Evolutionary conservation across 306 rosid species (phyloP).

Genomic region (Pueraria montana): DNA sequence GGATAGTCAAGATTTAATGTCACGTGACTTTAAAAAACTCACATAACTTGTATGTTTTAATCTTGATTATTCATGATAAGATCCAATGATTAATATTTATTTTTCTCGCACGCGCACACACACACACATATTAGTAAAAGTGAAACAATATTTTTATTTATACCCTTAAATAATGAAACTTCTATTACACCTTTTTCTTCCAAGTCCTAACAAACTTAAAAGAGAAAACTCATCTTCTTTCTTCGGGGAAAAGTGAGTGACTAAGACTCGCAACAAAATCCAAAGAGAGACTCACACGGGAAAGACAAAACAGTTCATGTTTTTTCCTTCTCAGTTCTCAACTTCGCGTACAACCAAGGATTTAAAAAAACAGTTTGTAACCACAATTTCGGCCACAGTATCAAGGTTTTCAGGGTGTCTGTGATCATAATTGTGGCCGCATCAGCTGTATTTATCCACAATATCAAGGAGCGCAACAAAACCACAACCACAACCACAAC

Average conservation of each 20-base stretch:
- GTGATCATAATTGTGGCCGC: no score
- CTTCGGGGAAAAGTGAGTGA: background rate
- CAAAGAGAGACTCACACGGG: background rate
- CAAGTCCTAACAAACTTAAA: background rate
- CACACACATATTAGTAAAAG: background rate
- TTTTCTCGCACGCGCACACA: no score
- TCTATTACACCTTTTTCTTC: background rate
- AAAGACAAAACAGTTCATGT: background rate
- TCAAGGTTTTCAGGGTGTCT: no score
- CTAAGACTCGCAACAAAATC: background rate
- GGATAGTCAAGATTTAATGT: no score
- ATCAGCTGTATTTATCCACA: background rate
- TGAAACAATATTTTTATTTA: background rate
- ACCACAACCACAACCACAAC: no score
- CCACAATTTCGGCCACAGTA: no score
- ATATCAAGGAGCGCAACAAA: background rate
- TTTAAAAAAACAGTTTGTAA: background rate
- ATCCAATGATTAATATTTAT: background rate
- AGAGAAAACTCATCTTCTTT: background rate
- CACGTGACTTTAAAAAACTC: background rate
- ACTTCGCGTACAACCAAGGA: background rate
- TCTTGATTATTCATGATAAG: background rate
- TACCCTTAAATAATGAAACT: background rate
- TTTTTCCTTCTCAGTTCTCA: background rate
- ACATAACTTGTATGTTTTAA: background rate